Evolutionary conservation across 805 yeast genomes (phyloP), one percentile per base, ranked within the genome.

Genomic region (Kockiozyma suomiensis): DNA sequence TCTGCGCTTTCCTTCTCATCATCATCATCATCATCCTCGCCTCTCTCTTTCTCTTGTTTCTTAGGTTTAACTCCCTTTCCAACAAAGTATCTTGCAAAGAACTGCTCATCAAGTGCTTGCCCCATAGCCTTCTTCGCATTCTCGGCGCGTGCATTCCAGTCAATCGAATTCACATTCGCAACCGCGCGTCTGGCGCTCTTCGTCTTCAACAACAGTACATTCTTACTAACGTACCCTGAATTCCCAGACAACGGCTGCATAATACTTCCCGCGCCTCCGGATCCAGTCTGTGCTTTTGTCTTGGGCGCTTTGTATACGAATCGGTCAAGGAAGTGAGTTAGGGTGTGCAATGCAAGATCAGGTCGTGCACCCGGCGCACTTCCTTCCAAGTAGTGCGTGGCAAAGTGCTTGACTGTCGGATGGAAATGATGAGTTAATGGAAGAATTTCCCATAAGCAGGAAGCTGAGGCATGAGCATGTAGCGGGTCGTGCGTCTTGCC

Each of bases 291-390:
- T 17, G 43, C 72, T 15, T 88, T 85, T 69, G 84, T 87, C 76
- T 90, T 90, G 50, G 97, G 90, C 73, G 91, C 90, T 76, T 90
- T 87, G 78, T 94, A 94, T 41, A 94, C 97, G 76, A 96, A 94
- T 74, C 96, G 84, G 75, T 94, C 97, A 76, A 94, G 81, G 83
- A 94, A 94, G 74, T 91, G 97, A 21, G 88, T 80, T 65, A 94
- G 78, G 0, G 97, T 86, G 75, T 85, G 93, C 62, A 94, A 81
- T 5, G 96, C 96, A 55, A 94, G 77, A 74, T 94, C 98, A 3
- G 99, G 99, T 70, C 91, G 88, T 7, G 81, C 79, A 13, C 82
- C 74, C 1, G 64, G 49, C 49, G 72, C 70, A 32, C 70, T 68
- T 19, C 76, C 82, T 10, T 79, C 81, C 10, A 87, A 69, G 40